Evolutionary conservation across 2,329 filamentous ascomycete genomes (phyloP), one percentile per base, ranked within the genome.

Genomic region (Grosmannia huntii): DNA sequence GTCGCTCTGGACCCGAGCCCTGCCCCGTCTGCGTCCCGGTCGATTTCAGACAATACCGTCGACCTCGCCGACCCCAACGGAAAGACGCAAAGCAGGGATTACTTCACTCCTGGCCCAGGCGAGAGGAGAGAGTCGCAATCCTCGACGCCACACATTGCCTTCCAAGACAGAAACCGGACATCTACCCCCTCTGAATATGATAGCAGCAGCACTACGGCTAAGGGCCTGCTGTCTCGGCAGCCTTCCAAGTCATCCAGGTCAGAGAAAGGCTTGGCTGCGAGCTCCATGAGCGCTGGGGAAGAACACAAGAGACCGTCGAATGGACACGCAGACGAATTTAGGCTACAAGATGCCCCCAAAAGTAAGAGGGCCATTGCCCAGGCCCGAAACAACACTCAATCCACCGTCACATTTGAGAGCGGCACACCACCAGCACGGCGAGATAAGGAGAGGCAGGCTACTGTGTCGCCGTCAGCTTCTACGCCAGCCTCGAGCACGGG

Each of bases 81-180:
- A 67, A 72, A 75, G 62, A 76, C 82, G 27, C 80, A 76, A 61
- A 59, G 61, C 31, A 55, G 46, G 16, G 84, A 87, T 62, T 86
- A 86, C 63, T 86, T 85, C 66, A 73, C 69, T 55, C 65, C 72
- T 6, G 61, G 71, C n/a, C 64, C 69, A 25, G 60, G 67, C 2
- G 63, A 71, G 19, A 63, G 70, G 3, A 76, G 81, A 19, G 78
- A 79, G 50, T 79, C 78, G 1, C 73, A 75, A 58, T 69, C 74
- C 60, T 80, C 84, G 2, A 90, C 89, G 19, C 89, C 90, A n/a
- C 90, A 96, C 66, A 95, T 95, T 65, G 87, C 90, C 25, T 95
- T 90, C 68, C 90, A 95, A 69, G 89, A 95, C 66, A 94, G 91
- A 70, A 82, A 83, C 2, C 81, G 87, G 51, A 78, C 83, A 60